A percentile compares a stretch with the other conserved stretches of the same genome.
Evolutionary conservation across 306 rosid genomes (phyloP).

Genomic region (Cercis canadensis): DNA sequence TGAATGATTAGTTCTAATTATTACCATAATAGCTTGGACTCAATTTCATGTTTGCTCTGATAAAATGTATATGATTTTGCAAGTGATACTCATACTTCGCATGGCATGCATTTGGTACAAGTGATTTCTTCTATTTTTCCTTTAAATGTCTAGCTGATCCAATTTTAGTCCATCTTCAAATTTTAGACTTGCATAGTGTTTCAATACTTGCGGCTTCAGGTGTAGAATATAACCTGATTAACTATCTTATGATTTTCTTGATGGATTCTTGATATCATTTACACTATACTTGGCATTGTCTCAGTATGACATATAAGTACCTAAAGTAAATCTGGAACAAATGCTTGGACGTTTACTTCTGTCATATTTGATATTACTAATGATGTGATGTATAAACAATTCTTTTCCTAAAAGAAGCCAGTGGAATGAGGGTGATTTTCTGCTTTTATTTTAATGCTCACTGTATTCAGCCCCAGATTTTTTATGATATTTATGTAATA

Average conservation of each 20-base stretch:
- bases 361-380: background rate
- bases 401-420: background rate
- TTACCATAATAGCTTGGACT: no score
- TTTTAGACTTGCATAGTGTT: conserved; percentile 12
- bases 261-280: background rate
- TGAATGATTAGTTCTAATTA: no score
- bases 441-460: conserved; percentile 18
- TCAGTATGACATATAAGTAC: no score
- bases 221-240: conserved; percentile 12
- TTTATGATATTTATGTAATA: conserved; percentile 21
- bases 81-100: no score
- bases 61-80: no score
- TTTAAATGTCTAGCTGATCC: background rate
- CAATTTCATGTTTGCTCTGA: no score
- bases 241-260: background rate
- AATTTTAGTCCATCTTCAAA: conserved; percentile 1
- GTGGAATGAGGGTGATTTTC: background rate
- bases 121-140: no score
- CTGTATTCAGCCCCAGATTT: conserved; percentile 16
- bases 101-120: no score
- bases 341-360: background rate
- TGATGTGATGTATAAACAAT: background rate
- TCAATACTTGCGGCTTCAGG: background rate
- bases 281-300: conserved; percentile 1
- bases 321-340: conserved; percentile 25